Base-by-base conservation (phyloP, 768 basidiomycete genomes). In the Tubosaeta sp. region DNA sequence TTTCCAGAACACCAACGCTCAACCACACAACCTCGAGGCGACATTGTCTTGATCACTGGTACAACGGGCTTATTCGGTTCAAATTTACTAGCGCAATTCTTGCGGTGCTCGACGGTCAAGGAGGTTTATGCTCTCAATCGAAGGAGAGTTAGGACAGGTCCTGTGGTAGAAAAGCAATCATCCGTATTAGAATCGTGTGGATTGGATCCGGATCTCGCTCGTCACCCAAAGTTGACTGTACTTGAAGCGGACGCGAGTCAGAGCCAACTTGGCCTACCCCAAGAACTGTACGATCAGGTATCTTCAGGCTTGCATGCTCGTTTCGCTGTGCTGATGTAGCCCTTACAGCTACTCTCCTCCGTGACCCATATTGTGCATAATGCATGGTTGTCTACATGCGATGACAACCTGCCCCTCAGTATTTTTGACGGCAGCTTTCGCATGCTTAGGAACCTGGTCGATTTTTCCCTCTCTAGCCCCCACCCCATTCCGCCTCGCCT, bases 351-450 rank as follows among this genome's bases (percentile, higher is more conserved):
- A 36, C 58, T 48, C 12, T 54, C 44, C n/a, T 62, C 60, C 10
- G 21, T 70, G 6, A 75, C 36, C 72, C 12, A 68, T 66, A 64
- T 76, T 56, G 69, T 74, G 14, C 71, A 74, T 58, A 72, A 72
- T 10, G 53, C 63, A 22, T 65, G 52, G 54, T 27, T 54, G 9
- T 56, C 44, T 10, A 32, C 48, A 9, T 19, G 9, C 36, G 36
- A 38, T 38, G 36, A 38, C 36, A 38, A 38, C 36, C 19, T 38
- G 19, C 10, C 36, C 18, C 36, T 38, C 19, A 19, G 19, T n/a
- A 38, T 38, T 18, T 38, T 38, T 38, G 36, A 38, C 19, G 10
- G 8, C 10, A 38, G 36, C 36, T 38, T 38, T 19, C 36, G 18
- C 36, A 38, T n/a, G 41, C 36, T 71, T 5, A 68, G 71, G 10